A percentile compares a stretch with the other conserved stretches of the same genome.
Evolutionary conservation across 2,329 filamentous ascomycete species (phyloP).

Genomic region (Aspergillus quadricinctus): DNA sequence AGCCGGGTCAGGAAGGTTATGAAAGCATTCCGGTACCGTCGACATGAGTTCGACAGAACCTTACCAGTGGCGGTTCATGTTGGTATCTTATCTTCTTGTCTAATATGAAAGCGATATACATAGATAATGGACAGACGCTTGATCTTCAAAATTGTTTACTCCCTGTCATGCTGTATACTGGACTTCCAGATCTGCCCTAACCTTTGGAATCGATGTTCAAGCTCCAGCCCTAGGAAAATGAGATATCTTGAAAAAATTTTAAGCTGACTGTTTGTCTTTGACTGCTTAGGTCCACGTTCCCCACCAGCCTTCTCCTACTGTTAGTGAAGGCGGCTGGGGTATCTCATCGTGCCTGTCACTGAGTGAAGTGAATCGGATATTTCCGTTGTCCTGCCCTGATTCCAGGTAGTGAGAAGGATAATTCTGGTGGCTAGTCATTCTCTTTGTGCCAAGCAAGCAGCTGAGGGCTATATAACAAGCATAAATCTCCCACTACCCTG

Average conservation of each 20-base stretch:
- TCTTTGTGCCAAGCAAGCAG: not conserved
- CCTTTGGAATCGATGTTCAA: not conserved
- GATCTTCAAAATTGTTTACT: not conserved
- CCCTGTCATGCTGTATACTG: not conserved
- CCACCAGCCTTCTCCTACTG: not conserved
- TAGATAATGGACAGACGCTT: not conserved
- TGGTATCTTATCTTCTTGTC: constrained; percentile 1
- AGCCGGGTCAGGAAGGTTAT: constrained; percentile 43
- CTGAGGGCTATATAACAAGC: not conserved
- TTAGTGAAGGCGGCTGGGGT: not conserved
- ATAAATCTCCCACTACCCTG: not conserved
- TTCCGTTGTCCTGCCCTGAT: not conserved
- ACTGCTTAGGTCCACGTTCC: not conserved
- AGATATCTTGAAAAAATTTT: not conserved
- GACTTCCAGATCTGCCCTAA: not conserved
- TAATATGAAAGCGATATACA: not conserved
- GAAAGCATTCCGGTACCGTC: constrained; percentile 40
- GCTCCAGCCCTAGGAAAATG: not conserved
- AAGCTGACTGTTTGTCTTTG: not conserved
- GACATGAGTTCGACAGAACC: constrained; percentile 2
- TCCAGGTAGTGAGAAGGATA: not conserved
- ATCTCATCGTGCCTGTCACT: not conserved
- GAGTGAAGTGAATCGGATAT: not conserved
- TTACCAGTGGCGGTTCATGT: not conserved
- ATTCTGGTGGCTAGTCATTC: not conserved